These are phyloP conservation scores for Xylaria nigripes DNA, from an alignment of 495 filamentous ascomycete species.

Conservation along the genomic window DNA sequence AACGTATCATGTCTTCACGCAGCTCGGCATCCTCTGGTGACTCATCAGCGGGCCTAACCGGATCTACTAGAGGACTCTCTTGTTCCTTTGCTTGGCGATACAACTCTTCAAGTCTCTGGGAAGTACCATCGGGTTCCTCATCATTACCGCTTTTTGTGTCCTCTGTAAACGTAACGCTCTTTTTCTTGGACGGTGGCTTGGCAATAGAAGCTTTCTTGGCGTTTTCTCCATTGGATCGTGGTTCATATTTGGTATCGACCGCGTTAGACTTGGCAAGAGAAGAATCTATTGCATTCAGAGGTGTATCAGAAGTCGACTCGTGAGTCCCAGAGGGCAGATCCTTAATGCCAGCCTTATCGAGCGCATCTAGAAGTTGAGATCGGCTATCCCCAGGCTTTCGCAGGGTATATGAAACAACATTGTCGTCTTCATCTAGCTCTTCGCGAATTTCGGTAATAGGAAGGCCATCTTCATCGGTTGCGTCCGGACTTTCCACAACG, in stretches of 20 bases:
- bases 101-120: constrained; percentile 40
- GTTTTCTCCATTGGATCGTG: background rate
- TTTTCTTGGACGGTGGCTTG: constrained; percentile 19
- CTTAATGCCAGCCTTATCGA: constrained; percentile 63
- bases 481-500: constrained; percentile 39
- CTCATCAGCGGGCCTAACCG: constrained; percentile 53
- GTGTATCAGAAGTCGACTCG: constrained; percentile 6
- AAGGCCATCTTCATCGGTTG: constrained; percentile 53
- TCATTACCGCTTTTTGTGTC: constrained; percentile 46
- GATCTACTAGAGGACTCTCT: constrained; percentile 34
- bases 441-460: constrained; percentile 83
- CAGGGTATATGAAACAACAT: constrained; percentile 59
- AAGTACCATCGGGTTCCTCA: constrained; percentile 21
- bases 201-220: background rate
- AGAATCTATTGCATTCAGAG: background rate
- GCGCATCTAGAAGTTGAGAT: constrained; percentile 53
- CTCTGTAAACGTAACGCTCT: constrained; percentile 43
- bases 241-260: background rate
- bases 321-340: constrained; percentile 32
- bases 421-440: constrained; percentile 85
- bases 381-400: constrained; percentile 54
- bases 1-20: constrained; percentile 86
- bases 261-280: background rate
- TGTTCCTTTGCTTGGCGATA: constrained; percentile 39
- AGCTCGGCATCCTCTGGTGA: constrained; percentile 69